Evolutionary conservation across 2,329 filamentous ascomycete species (phyloP), one percentile per base, ranked within the genome.

Genomic region (Neofusicoccum cordaticola): DNA sequence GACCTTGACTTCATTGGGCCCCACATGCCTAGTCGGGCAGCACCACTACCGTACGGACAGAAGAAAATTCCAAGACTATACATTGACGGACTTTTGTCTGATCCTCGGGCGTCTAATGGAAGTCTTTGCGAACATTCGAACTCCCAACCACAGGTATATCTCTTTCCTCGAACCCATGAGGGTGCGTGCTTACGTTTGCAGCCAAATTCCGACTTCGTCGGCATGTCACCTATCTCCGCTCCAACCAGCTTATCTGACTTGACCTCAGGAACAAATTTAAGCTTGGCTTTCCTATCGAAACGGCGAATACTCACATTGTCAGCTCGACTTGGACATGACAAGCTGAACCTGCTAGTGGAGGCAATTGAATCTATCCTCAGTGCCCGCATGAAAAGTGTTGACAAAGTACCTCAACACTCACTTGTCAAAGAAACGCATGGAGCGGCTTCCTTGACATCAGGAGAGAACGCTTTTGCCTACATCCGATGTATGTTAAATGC

Each of bases 251-350:
- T 53, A 17, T 35, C 9, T 37, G 51, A 53, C 11, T 17, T 53
- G n/a, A 7, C 9, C 35, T 15, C n/a, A 78, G 71, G 63, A 67
- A 70, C 65, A 67, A 78, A 63, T 64, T 77, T 73, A 7, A 71
- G 71, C 41, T 62, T 78, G 11, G 71, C 74, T 12, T 77, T 77
- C 64, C 78, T 78, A 53, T 77, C 77, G 1, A 72, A 77, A 22
- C 70, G 69, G 17, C 71, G 72, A 48, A 71, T 77, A 8, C 67
- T 64, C 2, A 71, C 74, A 2, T 64, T 79, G 47, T 70, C 71
- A 13, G 48, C 67, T 9, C 68, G 67, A 1, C 66, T 74, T 11
- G 69, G 71, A n/a, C 69, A 75, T 53, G 67, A 66, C 35, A 68
- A 67, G 34, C 62, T 75, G 27, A 58, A 65, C 13, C 66, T 71